Percentiles rank a stretch among this genome's conserved stretches.
Conservation (phyloP, 176 grass and related monocot genomes). For the Stipa capillata region DNA sequence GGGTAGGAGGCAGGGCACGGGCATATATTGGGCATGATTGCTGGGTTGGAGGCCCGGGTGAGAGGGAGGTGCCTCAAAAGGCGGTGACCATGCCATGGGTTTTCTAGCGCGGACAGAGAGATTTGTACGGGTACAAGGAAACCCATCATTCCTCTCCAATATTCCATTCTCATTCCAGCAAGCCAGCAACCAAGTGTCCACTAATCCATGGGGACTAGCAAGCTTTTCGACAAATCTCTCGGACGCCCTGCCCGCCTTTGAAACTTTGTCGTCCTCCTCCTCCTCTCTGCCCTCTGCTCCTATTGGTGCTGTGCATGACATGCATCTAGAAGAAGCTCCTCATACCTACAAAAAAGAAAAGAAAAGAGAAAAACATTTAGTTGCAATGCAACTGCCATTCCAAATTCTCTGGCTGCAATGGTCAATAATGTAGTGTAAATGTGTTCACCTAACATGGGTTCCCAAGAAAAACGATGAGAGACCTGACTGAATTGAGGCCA, state of each 20-base stretch:
- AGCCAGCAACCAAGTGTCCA: no score
- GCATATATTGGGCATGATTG: conserved; percentile 37
- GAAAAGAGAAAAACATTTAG: not conserved
- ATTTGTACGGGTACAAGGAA: conserved; percentile 78
- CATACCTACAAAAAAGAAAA: no score
- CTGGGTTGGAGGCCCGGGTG: conserved; percentile 17
- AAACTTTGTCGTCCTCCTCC: conserved; percentile 8
- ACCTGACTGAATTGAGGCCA: not conserved
- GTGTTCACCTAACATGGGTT: not conserved
- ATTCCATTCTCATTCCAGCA: not conserved
- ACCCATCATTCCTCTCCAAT: conserved; percentile 48
- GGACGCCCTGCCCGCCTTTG: conserved; percentile 26
- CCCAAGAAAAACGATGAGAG: conserved; percentile 9
- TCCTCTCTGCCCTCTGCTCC: no score
- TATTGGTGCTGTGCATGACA: not conserved
- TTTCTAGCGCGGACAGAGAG: conserved; percentile 28
- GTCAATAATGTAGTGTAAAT: not conserved
- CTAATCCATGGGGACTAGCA: not conserved
- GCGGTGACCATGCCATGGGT: conserved; percentile 2
- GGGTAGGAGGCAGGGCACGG: conserved; percentile 10
- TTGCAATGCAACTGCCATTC: not conserved
- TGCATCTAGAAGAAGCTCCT: not conserved
- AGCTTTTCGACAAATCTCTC: conserved; percentile 59
- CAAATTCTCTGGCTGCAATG: not conserved
- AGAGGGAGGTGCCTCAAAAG: conserved; percentile 39